Evolutionary conservation across 305 asterid species (phyloP).

Genomic region (Rubia balearica): DNA sequence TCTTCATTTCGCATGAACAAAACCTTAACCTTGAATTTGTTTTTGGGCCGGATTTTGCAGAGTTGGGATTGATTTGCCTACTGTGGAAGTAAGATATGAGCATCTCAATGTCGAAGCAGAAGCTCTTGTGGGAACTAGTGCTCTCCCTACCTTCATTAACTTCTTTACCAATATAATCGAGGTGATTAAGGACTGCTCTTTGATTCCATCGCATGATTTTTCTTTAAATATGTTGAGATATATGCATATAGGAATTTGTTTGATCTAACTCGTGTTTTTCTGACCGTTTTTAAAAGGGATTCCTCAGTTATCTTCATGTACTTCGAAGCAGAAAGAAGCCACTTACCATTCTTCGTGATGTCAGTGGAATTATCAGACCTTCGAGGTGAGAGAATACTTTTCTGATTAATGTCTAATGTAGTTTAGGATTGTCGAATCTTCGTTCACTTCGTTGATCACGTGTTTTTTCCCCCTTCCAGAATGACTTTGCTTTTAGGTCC

Average conservation of each 20-base stretch:
- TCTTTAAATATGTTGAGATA: background rate
- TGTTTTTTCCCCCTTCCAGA: constrained; percentile 38
- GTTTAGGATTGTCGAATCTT: background rate
- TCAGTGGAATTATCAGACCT: constrained; percentile 88
- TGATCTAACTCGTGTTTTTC: background rate
- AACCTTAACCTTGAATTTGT: background rate
- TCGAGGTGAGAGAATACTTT: constrained; percentile 52
- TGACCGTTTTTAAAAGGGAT: constrained; percentile 33
- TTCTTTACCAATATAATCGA: constrained; percentile 35
- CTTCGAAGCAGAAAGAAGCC: constrained; percentile 68
- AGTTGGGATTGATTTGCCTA: constrained; percentile 72
- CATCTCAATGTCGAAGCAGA: constrained; percentile 57
- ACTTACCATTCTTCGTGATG: constrained; percentile 68
- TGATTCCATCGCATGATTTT: background rate
- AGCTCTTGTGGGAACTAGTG: constrained; percentile 46
- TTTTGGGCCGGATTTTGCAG: constrained; percentile 25
- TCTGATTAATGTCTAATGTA: background rate
- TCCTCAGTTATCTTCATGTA: constrained; percentile 51
- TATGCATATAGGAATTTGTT: background rate
- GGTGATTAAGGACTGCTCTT: constrained; percentile 24
- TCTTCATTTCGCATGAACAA: background rate
- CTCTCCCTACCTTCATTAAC: constrained; percentile 56
- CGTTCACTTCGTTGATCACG: constrained; percentile 7
- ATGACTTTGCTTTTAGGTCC: constrained; percentile 91
- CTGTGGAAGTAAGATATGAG: constrained; percentile 68